These are phyloP conservation scores for Blumeria graminis DNA, from an alignment of 2,329 filamentous ascomycete species.

Conservation along the genomic window DNA sequence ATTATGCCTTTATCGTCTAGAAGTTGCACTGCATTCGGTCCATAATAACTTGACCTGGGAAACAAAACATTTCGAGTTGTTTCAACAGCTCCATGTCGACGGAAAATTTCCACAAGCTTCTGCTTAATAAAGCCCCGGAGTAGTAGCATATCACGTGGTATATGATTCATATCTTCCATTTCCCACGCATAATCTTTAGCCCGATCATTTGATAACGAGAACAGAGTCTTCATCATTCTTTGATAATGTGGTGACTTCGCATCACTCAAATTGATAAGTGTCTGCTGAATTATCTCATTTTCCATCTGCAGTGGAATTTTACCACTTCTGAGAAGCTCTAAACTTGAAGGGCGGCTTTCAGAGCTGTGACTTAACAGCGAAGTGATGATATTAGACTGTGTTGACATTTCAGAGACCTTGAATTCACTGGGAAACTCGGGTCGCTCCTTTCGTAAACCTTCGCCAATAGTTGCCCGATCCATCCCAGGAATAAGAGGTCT, in stretches of 20 bases:
- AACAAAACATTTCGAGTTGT: slow-evolving; percentile 51
- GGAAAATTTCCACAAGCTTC: slow-evolving; percentile 53
- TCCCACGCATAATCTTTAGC: slow-evolving; percentile 67
- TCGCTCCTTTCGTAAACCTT: slow-evolving; percentile 40
- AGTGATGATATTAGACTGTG: slow-evolving; percentile 54
- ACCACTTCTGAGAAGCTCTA: slow-evolving; percentile 61
- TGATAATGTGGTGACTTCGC: slow-evolving; percentile 70
- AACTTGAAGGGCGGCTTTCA: slow-evolving; percentile 57
- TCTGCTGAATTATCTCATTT: slow-evolving; percentile 69
- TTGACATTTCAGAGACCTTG: slow-evolving; percentile 36
- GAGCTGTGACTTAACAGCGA: slow-evolving; percentile 65
- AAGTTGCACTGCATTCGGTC: slow-evolving; percentile 48
- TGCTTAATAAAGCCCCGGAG: slow-evolving; percentile 52
- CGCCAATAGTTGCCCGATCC: slow-evolving; percentile 39
- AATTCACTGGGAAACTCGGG: slow-evolving; percentile 54
- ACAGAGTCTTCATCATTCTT: slow-evolving; percentile 70
- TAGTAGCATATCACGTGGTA: slow-evolving; percentile 32
- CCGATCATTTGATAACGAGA: slow-evolving; percentile 44
- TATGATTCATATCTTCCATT: slow-evolving; percentile 31
- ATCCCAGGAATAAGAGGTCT: slow-evolving; percentile 31
- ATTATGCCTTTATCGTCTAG: slow-evolving; percentile 69
- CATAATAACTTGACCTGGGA: slow-evolving; percentile 60
- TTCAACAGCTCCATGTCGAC: slow-evolving; percentile 73
- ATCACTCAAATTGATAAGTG: slow-evolving; percentile 58
- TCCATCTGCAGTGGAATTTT: slow-evolving; percentile 81